Evolutionary conservation across 208 protist genomes (phyloP).

Genomic region (Sergeia podlipaevii): DNA sequence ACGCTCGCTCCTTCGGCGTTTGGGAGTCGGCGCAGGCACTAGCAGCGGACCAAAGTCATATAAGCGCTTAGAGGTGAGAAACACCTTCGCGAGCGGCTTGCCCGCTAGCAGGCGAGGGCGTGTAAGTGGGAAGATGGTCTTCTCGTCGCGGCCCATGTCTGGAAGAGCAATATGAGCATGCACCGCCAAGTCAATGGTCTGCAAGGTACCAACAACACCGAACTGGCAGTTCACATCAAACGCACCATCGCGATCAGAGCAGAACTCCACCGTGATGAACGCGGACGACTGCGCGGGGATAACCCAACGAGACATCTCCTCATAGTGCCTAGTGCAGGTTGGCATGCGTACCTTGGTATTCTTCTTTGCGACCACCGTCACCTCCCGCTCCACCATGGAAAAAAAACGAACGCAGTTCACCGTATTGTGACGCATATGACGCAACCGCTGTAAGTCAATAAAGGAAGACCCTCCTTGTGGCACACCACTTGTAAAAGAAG

Average conservation of each 20-base stretch:
- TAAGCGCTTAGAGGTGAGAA: conserved; percentile 45
- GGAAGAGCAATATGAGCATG: conserved; percentile 60
- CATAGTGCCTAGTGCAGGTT: conserved; percentile 24
- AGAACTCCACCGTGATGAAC: conserved; percentile 78
- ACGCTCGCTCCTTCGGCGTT: conserved; percentile 29
- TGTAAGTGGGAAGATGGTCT: conserved; percentile 75
- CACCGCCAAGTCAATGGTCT: conserved; percentile 52
- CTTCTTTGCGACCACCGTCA: conserved; percentile 16
- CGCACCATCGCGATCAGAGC: conserved; percentile 44
- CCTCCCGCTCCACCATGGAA: conserved; percentile 59
- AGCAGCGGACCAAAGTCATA: conserved; percentile 97
- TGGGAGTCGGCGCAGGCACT: conserved; percentile 33
- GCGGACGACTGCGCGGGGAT: conserved; percentile 62
- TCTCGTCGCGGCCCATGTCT: conserved; percentile 83
- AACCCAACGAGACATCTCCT: conserved; percentile 84
- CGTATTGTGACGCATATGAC: neutral
- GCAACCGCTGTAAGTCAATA: conserved; percentile 19
- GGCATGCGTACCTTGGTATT: conserved; percentile 18
- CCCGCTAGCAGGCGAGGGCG: conserved; percentile 26
- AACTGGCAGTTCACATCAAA: conserved; percentile 52
- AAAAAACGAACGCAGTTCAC: conserved; percentile 68
- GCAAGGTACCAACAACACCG: conserved; percentile 71
- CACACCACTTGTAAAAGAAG: too few species aligned
- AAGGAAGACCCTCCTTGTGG: conserved; percentile 26
- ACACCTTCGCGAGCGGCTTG: conserved; percentile 48